Conservation (phyloP, 805 yeast genomes). For the Clavispora phyllophila region DNA sequence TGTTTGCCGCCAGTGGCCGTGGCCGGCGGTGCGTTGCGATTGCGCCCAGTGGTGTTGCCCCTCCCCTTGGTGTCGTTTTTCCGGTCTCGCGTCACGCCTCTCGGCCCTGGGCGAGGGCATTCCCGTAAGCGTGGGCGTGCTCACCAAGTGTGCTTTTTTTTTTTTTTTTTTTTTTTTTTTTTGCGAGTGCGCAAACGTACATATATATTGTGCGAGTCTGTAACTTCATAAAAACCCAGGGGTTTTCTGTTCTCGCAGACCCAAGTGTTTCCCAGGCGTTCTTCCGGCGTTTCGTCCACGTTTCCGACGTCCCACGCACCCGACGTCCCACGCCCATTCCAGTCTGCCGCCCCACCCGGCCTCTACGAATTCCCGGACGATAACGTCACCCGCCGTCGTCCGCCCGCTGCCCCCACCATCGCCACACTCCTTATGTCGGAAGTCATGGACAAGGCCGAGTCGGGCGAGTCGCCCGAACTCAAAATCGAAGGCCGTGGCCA, state of each 20-base stretch:
- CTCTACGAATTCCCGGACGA: not conserved
- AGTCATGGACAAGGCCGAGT: not conserved
- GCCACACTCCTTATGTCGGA: not conserved
- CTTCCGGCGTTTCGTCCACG: not conserved
- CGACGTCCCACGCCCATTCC: not conserved
- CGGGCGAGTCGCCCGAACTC: not conserved
- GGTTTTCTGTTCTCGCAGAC: not conserved
- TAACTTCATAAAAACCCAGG: not conserved
- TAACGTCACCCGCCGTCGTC: too few relatives aligned
- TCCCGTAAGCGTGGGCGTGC: too few relatives aligned
- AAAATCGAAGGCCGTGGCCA: slow-evolving; percentile 6
- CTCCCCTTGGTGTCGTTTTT: too few relatives aligned
- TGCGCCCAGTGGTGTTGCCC: too few relatives aligned
- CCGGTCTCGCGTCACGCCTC: too few relatives aligned
- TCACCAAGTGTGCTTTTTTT: too few relatives aligned
- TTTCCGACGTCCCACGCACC: not conserved
- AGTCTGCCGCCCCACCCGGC: too few relatives aligned
- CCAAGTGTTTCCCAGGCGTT: slow-evolving; percentile 2
- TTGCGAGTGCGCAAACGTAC: not conserved
- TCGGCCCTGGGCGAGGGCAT: too few relatives aligned
- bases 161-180: not conserved
- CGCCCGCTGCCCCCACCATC: not conserved
- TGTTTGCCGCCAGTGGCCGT: too few relatives aligned
- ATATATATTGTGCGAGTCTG: not conserved
- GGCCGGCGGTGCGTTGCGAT: too few relatives aligned